Evolutionary conservation across 2,329 filamentous ascomycete species (phyloP), one percentile per base, ranked within the genome.

Genomic region (Alternaria incomplexa): DNA sequence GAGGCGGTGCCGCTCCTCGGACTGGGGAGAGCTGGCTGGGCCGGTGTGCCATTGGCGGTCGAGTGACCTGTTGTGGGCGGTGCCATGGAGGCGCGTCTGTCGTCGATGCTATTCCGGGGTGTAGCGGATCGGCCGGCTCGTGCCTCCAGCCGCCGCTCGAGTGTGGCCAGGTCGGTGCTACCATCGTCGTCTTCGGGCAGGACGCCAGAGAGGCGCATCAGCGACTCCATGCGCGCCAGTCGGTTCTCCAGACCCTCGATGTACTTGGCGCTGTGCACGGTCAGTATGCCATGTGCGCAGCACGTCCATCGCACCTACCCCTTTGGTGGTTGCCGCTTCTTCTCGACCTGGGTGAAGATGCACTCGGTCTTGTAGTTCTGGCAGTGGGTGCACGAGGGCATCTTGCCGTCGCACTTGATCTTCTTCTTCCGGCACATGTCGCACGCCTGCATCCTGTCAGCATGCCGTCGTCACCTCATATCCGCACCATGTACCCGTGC

Each of bases 361-460:
- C 95, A 99, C 73, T 97, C 93, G 6, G 94, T 97, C 85, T 97
- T 97, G 85, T 97, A 97, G 80, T 97, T 98, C 79, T 91, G 91
- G 80, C 95, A 99, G 81, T 98, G 96, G 8, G 93, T 94, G 81
- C 96, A 99, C 64, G 93, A 90, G 40, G 96, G 95, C 82, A 97
- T 89, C 83, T 96, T 97, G 70, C 96, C 95, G 78, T 98, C 96
- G 81, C 95, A 98, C 83, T 98, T 98, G 82, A 98, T 96, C 86
- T 95, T 97, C 82, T 91, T 91, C 83, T 97, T 97, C 73, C 94
- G 88, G 79, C 95, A 98, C 93, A 97, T 96, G 74, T 97, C 94
- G 83, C 93, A 97, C 55, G 93, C 93, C 92, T 94, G 73, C 48
- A 68, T 28, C 45, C 32, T 53, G 73, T 77, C 65, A 76, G 73